Percentiles rank a stretch among this genome's conserved stretches.
Evolutionary conservation across 2,329 filamentous ascomycete genomes (phyloP).

Genomic region (Bretziella fagacearum): DNA sequence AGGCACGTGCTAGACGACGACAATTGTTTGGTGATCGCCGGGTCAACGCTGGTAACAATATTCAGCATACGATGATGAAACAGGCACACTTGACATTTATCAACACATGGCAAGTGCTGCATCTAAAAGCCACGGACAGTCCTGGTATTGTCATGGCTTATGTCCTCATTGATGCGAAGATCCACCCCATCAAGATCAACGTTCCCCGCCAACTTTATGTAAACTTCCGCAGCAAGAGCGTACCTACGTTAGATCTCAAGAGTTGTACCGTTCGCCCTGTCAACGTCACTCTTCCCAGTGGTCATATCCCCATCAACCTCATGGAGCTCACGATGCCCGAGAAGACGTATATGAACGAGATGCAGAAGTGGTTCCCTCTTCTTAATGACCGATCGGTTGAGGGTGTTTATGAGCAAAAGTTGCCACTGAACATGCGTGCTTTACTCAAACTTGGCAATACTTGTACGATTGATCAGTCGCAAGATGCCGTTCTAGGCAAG

Average conservation of each 20-base stretch:
- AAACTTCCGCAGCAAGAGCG: constrained; percentile 71
- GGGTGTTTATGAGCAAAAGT: constrained; percentile 88
- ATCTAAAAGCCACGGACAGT: constrained; percentile 64
- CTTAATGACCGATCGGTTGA: constrained; percentile 40
- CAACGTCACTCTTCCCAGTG: constrained; percentile 83
- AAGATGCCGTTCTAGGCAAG: constrained; percentile 78
- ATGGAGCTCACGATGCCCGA: constrained; percentile 89
- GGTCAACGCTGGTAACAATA: constrained; percentile 31
- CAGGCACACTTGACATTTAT: constrained; percentile 82
- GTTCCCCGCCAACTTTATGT: constrained; percentile 82
- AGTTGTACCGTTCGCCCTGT: constrained; percentile 83
- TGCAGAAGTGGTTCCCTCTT: constrained; percentile 22
- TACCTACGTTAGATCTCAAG: constrained; percentile 68
- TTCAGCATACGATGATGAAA: constrained; percentile 64
- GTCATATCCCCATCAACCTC: constrained; percentile 80
- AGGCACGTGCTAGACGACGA: constrained; percentile 65
- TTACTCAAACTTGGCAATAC: constrained; percentile 77
- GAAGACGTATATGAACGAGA: constrained; percentile 69
- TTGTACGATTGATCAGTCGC: constrained; percentile 83
- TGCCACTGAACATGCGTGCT: constrained; percentile 73
- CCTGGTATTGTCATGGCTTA: constrained; percentile 79
- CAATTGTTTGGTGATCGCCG: constrained; percentile 85
- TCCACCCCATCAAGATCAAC: constrained; percentile 74
- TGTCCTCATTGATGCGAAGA: constrained; percentile 82
- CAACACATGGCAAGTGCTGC: constrained; percentile 87